These are phyloP conservation scores for Rhodamnia rubescens DNA, from an alignment of 345 rosid species.

Conservation along the genomic window DNA sequence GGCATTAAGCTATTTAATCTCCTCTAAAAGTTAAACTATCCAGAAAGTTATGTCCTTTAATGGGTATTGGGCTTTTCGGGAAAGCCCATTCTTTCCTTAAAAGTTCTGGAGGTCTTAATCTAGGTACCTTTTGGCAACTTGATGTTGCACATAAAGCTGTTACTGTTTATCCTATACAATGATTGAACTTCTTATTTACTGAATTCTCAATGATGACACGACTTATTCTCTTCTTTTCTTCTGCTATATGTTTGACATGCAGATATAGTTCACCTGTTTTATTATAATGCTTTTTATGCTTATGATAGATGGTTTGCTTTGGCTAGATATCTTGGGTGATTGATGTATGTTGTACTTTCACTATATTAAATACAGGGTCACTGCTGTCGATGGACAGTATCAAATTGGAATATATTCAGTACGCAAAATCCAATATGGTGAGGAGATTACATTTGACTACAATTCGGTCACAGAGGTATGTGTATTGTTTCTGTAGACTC, in stretches of 20 bases:
- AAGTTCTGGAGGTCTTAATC: not conserved
- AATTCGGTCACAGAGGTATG: constrained; percentile 96
- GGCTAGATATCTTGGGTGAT: not conserved
- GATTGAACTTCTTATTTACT: not conserved
- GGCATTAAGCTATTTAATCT: not conserved
- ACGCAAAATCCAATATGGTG: constrained; percentile 72
- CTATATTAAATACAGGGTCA: constrained; percentile 45
- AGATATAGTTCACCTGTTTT: not conserved
- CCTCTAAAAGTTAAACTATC: not conserved
- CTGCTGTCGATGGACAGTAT: constrained; percentile 96
- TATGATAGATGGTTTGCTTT: not conserved
- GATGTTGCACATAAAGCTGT: not conserved
- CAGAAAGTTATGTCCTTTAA: not conserved
- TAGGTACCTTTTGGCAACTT: not conserved
- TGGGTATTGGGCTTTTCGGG: not conserved
- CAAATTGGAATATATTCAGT: constrained; percentile 94
- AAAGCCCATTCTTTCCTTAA: not conserved
- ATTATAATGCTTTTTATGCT: not conserved
- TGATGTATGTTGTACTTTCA: not conserved
- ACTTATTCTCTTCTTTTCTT: not conserved
- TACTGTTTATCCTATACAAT: not conserved
- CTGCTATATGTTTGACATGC: not conserved
- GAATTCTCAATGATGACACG: not conserved
- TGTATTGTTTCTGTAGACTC: constrained; percentile 2
- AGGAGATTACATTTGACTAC: constrained; percentile 97